phyloP scores from a whole-genome alignment of 129 eudicot genomes.

The Saposhnikovia divaricata region DNA sequence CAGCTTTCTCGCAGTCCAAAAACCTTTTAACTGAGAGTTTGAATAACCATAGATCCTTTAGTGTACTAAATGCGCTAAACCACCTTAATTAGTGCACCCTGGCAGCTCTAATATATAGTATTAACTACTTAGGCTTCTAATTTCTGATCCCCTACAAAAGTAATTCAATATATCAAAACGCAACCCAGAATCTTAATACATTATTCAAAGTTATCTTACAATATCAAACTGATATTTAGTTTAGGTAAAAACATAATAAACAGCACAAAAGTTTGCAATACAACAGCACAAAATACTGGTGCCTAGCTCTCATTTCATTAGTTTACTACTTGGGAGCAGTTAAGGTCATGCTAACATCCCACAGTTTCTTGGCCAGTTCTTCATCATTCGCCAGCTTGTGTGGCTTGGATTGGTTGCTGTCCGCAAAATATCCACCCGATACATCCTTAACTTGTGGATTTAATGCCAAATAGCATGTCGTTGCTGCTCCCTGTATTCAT shows the following conservation, averaged over 20 bases:
- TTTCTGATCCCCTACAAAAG: too few relatives aligned
- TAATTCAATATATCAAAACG: too few relatives aligned
- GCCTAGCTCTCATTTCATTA: not conserved
- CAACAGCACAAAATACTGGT: not conserved
- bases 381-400: conserved; percentile 39
- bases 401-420: conserved; percentile 45
- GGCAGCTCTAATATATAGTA: too few relatives aligned
- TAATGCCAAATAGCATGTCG: conserved; percentile 75
- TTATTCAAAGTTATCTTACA: not conserved
- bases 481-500: conserved; percentile 75
- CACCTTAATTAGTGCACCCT: too few relatives aligned
- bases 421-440: conserved; percentile 65
- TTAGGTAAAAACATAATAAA: not conserved
- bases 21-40: too few relatives aligned
- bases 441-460: conserved; percentile 74
- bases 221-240: not conserved
- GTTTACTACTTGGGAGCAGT: conserved; percentile 11
- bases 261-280: not conserved
- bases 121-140: too few relatives aligned
- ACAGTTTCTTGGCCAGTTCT: conserved; percentile 61
- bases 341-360: conserved; percentile 78
- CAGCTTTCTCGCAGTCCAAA: too few relatives aligned
- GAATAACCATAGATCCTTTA: too few relatives aligned
- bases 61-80: too few relatives aligned
- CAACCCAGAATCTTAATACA: not conserved